Base-by-base conservation (phyloP, 1,284 basidiomycete species). In the Trametes sp. region DNA sequence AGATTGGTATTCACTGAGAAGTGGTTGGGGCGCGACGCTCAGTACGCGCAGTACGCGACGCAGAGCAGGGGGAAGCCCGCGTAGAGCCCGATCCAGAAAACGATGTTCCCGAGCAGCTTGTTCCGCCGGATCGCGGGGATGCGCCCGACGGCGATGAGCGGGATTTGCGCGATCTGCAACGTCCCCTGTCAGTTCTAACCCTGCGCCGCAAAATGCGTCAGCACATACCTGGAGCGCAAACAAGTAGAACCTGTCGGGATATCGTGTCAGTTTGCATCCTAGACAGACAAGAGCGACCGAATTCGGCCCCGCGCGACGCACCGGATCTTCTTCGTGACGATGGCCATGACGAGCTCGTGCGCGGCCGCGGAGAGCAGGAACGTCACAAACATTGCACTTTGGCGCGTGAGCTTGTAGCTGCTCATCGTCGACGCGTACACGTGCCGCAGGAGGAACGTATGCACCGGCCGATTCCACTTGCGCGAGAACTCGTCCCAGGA, bases 401-500 rank as follows among this genome's bases (percentile, higher is more conserved):
- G 84, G 66, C 86, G 87, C 35, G 91, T 92, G 42, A 98, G 76
- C 55, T 88, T 85, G 75, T 92, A 92, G 50, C 87, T 87, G 41
- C 87, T 82, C 63, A 98, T 94, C 14, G 93, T 88, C 19, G 94
- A 91, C 4, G 94, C 92, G 71, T 97, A 99, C 29, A 99, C 96
- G 75, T 99, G 97, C 21, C 94, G 88, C 11, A 98, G 84, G 24
- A 99, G 85, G 84, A 98, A 98, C 2, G 88, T 88, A 75, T 98
- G 88, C n/a, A 96, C 90, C n/a, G 89, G 85, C 70, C 93, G 94
- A 80, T 98, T 98, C 96, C 96, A 98, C 78, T 96, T 96, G 52
- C 96, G 88, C 7, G 94, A 92, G 77, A 98, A 99, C 75, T 98
- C 95, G 73, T 98, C 98, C 92, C 94, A 97, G 2, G 92, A 93